phyloP scores from a whole-genome alignment of 129 eudicot genomes.

The Chrysanthemum lavandulifolium region DNA sequence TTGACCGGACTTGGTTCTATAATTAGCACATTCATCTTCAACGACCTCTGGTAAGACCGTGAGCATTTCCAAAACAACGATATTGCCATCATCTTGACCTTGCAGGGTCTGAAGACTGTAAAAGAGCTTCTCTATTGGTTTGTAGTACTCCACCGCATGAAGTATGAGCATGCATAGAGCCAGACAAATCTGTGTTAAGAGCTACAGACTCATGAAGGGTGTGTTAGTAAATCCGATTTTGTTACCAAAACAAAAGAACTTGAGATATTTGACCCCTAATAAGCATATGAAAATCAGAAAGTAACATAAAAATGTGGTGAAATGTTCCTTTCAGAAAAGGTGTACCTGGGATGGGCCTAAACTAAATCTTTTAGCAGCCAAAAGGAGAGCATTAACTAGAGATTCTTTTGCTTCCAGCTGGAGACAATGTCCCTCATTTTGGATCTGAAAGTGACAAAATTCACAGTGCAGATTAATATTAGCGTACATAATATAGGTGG shows the following conservation, averaged over 20 bases:
- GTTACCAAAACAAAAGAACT: conserved; percentile 10
- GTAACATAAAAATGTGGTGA: conserved; percentile 7
- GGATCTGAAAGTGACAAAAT: conserved; percentile 48
- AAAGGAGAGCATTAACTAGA: conserved; percentile 74
- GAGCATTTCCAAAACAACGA: conserved; percentile 89
- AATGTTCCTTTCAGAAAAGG: background rate
- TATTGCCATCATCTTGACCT: conserved; percentile 61
- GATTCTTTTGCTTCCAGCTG: conserved; percentile 77
- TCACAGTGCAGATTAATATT: too few relatives aligned
- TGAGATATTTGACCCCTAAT: background rate
- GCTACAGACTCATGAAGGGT: conserved; percentile 40
- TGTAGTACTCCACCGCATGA: conserved; percentile 69
- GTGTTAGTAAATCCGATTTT: background rate
- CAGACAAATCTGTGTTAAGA: conserved; percentile 90
- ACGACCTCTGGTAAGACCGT: conserved; percentile 91
- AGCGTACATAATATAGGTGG: too few relatives aligned
- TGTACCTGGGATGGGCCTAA: conserved; percentile 91
- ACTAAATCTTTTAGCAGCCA: conserved; percentile 83
- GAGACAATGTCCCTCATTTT: conserved; percentile 77
- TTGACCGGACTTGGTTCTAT: conserved; percentile 42
- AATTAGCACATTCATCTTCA: conserved; percentile 66
- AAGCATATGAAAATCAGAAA: conserved; percentile 4
- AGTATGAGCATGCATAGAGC: conserved; percentile 85
- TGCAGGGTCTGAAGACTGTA: conserved; percentile 84
- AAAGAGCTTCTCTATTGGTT: conserved; percentile 83